Percentiles rank a stretch among this genome's conserved stretches.
Evolutionary conservation across 2,329 filamentous ascomycete species (phyloP).

Genomic region (Paracamarosporium sp.): DNA sequence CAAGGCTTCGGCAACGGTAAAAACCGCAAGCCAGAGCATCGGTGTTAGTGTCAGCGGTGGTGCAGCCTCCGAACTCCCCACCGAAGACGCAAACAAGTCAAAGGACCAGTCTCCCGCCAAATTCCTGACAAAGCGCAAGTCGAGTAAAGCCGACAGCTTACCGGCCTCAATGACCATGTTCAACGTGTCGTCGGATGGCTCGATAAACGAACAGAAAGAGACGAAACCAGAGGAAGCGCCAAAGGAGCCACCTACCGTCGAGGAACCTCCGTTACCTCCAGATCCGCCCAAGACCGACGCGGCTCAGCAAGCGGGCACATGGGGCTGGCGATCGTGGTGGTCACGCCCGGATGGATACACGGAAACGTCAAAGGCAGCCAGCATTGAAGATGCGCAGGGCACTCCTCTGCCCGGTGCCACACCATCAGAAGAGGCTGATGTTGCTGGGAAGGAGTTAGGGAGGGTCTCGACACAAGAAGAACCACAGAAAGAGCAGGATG

Average conservation of each 20-base stretch:
- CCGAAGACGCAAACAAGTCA: slow-evolving; percentile 34
- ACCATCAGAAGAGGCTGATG: slow-evolving; percentile 42
- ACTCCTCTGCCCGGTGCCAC: slow-evolving; percentile 50
- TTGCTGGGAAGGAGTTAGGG: slow-evolving; percentile 32
- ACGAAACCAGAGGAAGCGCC: slow-evolving; percentile 20
- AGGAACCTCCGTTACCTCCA: slow-evolving; percentile 53
- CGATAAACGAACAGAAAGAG: slow-evolving; percentile 36
- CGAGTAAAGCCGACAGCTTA: slow-evolving; percentile 54
- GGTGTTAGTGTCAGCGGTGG: slow-evolving; percentile 51
- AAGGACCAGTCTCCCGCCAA: slow-evolving; percentile 39
- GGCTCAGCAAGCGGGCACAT: slow-evolving; percentile 27
- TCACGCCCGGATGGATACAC: slow-evolving; percentile 56
- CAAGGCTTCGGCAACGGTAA: slow-evolving; percentile 56
- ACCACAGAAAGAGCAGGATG: slow-evolving; percentile 16
- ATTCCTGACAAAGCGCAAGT: slow-evolving; percentile 52
- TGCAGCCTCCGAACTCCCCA: slow-evolving; percentile 49
- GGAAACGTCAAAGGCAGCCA: slow-evolving; percentile 40
- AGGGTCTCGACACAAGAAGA: slow-evolving; percentile 3
- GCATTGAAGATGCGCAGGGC: slow-evolving; percentile 46
- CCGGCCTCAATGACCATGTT: slow-evolving; percentile 55
- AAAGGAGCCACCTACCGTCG: slow-evolving; percentile 20
- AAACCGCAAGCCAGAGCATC: slow-evolving; percentile 55
- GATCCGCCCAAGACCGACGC: slow-evolving; percentile 38
- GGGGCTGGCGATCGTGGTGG: slow-evolving; percentile 58
- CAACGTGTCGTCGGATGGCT: slow-evolving; percentile 50